These are phyloP conservation scores for Kalaharituber pfeilii DNA, from an alignment of 2,329 filamentous ascomycete species.

Conservation along the genomic window DNA sequence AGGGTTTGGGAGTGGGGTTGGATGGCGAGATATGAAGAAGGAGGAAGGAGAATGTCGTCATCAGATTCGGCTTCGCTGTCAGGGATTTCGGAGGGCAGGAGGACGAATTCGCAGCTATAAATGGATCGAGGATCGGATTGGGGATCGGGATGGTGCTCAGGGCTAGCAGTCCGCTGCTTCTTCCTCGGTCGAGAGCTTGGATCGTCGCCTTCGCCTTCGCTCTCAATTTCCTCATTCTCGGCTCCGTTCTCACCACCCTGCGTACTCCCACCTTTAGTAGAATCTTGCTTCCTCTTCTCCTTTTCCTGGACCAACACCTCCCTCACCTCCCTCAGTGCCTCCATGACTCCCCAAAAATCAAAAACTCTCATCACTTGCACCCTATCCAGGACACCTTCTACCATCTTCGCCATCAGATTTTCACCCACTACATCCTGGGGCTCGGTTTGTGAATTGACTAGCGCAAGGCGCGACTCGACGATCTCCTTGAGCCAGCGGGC, in stretches of 20 bases:
- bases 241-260: neutral
- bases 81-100: neutral
- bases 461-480: conserved; percentile 1
- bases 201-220: neutral
- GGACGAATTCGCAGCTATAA: too few relatives aligned
- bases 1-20: too few relatives aligned
- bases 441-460: neutral
- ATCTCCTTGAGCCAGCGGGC: conserved; percentile 8
- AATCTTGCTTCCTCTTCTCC: conserved; percentile 1
- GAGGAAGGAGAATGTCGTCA: neutral
- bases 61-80: neutral
- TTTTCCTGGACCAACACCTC: neutral
- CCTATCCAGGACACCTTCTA: conserved; percentile 8
- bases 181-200: too few relatives aligned
- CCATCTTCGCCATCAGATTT: neutral
- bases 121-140: too few relatives aligned
- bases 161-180: too few relatives aligned
- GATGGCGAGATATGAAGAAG: too few relatives aligned
- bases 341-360: conserved; percentile 12
- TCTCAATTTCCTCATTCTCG: neutral
- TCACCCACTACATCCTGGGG: neutral
- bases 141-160: too few relatives aligned
- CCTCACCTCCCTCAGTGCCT: conserved; percentile 12
- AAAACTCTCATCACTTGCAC: conserved; percentile 15
- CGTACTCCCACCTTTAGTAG: too few relatives aligned